Evolutionary conservation across 192 early-diverging fungal genomes (phyloP).

Genomic region (Anaeromyces robustus): DNA sequence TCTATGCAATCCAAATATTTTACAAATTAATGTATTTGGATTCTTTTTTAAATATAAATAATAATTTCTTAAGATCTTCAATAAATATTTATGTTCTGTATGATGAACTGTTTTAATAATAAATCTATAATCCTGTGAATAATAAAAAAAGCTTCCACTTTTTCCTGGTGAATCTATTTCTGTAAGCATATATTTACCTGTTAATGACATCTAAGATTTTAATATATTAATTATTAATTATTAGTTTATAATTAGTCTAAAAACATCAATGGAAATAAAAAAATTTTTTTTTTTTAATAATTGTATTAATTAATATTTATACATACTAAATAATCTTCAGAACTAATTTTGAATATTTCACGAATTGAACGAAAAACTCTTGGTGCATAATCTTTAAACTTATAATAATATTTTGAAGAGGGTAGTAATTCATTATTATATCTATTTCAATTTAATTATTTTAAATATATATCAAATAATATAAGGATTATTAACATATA

Average conservation of each 20-base stretch:
- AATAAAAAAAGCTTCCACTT: slow-evolving; percentile 94
- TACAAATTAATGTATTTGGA: slow-evolving; percentile 80
- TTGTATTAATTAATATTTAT: background rate
- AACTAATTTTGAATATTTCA: slow-evolving; percentile 71
- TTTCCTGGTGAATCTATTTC: slow-evolving; percentile 93
- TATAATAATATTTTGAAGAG: slow-evolving; percentile 88
- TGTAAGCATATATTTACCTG: slow-evolving; percentile 89
- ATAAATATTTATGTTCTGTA: slow-evolving; percentile 87
- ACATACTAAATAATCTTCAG: slow-evolving; percentile 80
- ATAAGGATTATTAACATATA: too few relatives aligned
- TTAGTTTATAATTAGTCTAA: too few relatives aligned
- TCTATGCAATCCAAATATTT: slow-evolving; percentile 91
- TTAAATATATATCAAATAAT: too few relatives aligned
- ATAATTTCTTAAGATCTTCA: slow-evolving; percentile 71
- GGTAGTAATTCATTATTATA: slow-evolving; percentile 92
- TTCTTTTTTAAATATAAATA: slow-evolving; percentile 76
- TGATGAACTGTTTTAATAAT: slow-evolving; percentile 98
- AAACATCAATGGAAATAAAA: too few relatives aligned
- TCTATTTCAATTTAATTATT: slow-evolving; percentile 9
- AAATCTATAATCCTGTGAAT: slow-evolving; percentile 90
- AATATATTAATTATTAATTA: background rate
- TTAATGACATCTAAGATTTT: slow-evolving; percentile 70
- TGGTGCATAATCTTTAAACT: slow-evolving; percentile 98
- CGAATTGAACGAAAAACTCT: slow-evolving; percentile 89
- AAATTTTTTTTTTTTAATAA: too few relatives aligned